Base-by-base conservation (phyloP, 2,329 filamentous ascomycete species). In the Aureobasidium sp. region DNA sequence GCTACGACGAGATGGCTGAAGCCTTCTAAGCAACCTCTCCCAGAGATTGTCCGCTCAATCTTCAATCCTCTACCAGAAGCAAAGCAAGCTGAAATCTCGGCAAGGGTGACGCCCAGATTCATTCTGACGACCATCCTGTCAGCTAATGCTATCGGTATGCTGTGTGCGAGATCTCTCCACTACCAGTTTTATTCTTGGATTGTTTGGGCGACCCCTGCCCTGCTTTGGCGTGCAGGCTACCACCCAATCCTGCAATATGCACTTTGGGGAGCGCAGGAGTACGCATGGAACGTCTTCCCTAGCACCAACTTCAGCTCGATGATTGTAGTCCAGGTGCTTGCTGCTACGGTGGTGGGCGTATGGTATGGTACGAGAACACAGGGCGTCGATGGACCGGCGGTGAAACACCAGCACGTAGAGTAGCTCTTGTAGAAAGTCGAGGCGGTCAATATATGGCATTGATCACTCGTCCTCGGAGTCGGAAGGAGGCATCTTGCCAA, bases 141-240 rank as follows among this genome's bases (percentile, higher is more conserved):
- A 10, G 85, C 88, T 58, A 85, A 90, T 60, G 74, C 82, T 25
- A 80, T 94, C 54, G 90, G 90, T 32, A 78, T 95, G 70, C 77
- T 95, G 41, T 95, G 89, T 65, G 90, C 90, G 22, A 79, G 90
- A 55, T 91, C 86, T 53, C 78, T 96, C 61, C 90, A 96, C 73
- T 96, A 95, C 74, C 90, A 96, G 65, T 96, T 96, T 74, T 96
- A 90, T 70, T 83, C 88, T 40, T 95, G 94, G 74, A 79, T 95
- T 56, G 87, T 86, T 24, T 96, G 90, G 90, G 80, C 86, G 12
- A 88, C 88, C 6, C 90, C 90, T 0, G 94, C 88, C 67, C 75
- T 96, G 58, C 78, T 95, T 49, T 96, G 90, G 89, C 81, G 81
- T 63, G 81, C 84, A 53, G 83, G 84, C 1, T 72, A 83, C 56